Evolutionary conservation across 768 basidiomycete genomes (phyloP), one percentile per base, ranked within the genome.

Genomic region (Crucibulum laeve): DNA sequence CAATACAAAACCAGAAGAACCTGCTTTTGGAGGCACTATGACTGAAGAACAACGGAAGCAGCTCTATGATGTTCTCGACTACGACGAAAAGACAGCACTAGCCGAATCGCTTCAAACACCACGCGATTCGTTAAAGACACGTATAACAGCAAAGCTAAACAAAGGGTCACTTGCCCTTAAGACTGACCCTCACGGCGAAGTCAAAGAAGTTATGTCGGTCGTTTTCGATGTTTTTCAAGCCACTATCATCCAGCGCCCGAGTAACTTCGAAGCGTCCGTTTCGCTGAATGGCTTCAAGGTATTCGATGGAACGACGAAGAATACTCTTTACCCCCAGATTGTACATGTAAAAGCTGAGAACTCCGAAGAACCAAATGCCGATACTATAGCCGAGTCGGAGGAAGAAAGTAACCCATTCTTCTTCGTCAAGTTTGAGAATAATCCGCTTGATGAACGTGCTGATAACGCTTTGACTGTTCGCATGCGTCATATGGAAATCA

Each of bases 401-500:
- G 52, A 40, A 40, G 46, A 46, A 22, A 41, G 56, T 40, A 53
- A 59, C 21, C 55, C 60, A 26, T 97, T 99, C 71, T 91, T 99
- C 64, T 89, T 80, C 53, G 68, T 94, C 54, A 91, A 89, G 58
- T 87, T 93, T 52, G 96, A 98, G 66, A 84, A 83, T 45, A 92
- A 88, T 50, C 96, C 95, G 6, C 68, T 97, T 30, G 91, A 96
- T 59, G 82, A 85, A 41, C 80, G 90, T 34, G 92, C 96, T 19
- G 95, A 98, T 59, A 95, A 77, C 54, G 91, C 87, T 1, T 69
- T 99, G 42, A 88, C 87, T 10, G 78, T 94, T 37, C 84, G 82
- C 44, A 87, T 97, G 88, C 80, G 90, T 8, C 87, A 95, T 54
- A 87, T 95, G 83, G 95, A 98, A 64, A 86, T 99, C 50, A 88